These are phyloP conservation scores for Inonotus hispidus DNA, from an alignment of 1,284 basidiomycete genomes.

Conservation along the genomic window DNA sequence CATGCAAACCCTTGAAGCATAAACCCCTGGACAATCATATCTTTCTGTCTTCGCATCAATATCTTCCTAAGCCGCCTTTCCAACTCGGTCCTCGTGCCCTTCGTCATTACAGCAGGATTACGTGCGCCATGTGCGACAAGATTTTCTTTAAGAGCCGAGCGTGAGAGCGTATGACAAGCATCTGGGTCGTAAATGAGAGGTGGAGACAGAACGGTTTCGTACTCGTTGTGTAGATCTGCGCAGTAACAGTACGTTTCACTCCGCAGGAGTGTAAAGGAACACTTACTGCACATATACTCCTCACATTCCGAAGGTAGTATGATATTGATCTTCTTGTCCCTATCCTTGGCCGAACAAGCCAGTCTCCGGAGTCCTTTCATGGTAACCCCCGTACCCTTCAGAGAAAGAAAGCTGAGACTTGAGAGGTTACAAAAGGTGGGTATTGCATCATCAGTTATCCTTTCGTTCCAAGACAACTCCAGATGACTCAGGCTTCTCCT, in stretches of 20 bases:
- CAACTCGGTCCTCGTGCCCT: conserved; percentile 29
- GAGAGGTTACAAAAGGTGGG: conserved; percentile 45
- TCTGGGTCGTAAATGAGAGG: conserved; percentile 45
- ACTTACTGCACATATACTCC: conserved; percentile 47
- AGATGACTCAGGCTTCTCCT: conserved; percentile 47
- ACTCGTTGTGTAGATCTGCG: conserved; percentile 40
- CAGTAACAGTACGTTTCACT: neutral
- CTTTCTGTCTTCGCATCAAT: conserved; percentile 39
- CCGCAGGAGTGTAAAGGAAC: neutral
- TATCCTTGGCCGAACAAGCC: conserved; percentile 32
- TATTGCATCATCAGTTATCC: conserved; percentile 49
- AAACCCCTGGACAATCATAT: conserved; percentile 47
- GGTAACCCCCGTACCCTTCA: conserved; percentile 46
- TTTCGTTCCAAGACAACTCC: conserved; percentile 44
- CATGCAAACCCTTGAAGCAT: conserved; percentile 22
- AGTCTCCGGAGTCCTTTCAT: conserved; percentile 53
- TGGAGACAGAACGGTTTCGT: conserved; percentile 40
- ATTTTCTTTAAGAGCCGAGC: conserved; percentile 46
- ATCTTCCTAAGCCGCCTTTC: conserved; percentile 28
- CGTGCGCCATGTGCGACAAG: conserved; percentile 42
- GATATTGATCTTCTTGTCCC: conserved; percentile 38
- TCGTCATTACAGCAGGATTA: conserved; percentile 26
- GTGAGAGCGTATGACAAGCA: conserved; percentile 37
- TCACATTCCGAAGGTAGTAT: conserved; percentile 50
- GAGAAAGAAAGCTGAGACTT: conserved; percentile 43